Conservation (phyloP, 1,139 yeast genomes). For the Geotrichum macrosporum region DNA sequence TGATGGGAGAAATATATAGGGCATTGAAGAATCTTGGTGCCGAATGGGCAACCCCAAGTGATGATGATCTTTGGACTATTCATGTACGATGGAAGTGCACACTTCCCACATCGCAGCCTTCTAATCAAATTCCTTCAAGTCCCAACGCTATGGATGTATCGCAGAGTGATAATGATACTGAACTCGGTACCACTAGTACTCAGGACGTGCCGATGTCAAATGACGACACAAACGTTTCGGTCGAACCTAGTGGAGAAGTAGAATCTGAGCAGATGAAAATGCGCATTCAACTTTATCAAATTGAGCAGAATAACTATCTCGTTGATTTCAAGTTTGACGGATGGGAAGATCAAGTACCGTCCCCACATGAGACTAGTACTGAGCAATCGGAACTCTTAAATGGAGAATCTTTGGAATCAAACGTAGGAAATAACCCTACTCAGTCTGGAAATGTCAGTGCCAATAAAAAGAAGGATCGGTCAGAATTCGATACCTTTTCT, state of each 20-base stretch:
- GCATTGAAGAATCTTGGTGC: conserved; percentile 93
- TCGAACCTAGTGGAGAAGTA: too few species aligned
- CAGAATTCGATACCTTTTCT: conserved; percentile 59
- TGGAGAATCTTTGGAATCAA: background rate
- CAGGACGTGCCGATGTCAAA: conserved; percentile 14
- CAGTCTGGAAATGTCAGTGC: background rate
- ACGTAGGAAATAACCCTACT: too few species aligned
- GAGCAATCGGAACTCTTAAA: too few species aligned
- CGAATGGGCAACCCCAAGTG: conserved; percentile 93
- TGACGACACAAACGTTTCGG: conserved; percentile 12
- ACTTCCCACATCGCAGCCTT: conserved; percentile 40
- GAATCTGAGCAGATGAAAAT: conserved; percentile 73
- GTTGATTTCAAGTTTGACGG: conserved; percentile 98
- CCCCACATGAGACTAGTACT: too few species aligned
- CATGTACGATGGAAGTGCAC: conserved; percentile 92
- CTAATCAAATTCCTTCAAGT: conserved; percentile 25
- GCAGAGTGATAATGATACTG: conserved; percentile 10
- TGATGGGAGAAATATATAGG: conserved; percentile 96
- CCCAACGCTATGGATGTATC: conserved; percentile 20
- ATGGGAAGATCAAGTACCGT: conserved; percentile 53
- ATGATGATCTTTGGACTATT: conserved; percentile 88
- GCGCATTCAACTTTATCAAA: conserved; percentile 92
- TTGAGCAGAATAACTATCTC: conserved; percentile 90
- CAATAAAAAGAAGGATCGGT: conserved; percentile 28
- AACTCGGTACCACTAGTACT: conserved; percentile 17